Base-by-base conservation (phyloP, 2,329 filamentous ascomycete species). In the Aspergillus udagawae region DNA sequence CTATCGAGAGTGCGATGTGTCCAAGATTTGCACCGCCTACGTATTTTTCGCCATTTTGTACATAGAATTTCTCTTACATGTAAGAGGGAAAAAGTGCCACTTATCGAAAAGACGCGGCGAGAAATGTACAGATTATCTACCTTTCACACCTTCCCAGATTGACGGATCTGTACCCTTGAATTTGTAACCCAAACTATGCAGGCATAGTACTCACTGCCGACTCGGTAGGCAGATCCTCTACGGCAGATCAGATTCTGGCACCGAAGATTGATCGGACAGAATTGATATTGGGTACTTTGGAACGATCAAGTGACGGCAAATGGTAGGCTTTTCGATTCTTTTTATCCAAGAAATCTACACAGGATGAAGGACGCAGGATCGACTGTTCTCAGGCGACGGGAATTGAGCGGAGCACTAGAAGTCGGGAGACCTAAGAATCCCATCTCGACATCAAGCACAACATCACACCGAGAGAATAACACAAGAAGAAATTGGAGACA, bases 401-500 rank as follows among this genome's bases (percentile, higher is more conserved):
- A 27, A 25, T 14, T 25, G 44, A 47, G n/a, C 21, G 20, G 49
- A 55, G 53, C 55, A 57, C 42, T 32, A 41, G 56, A 56, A 53
- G 54, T 49, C 52, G 49, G 53, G 48, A 38, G 47, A 50, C 51
- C 32, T 17, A 14, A n/a, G 51, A 20, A 41, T 50, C 41, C 42
- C 42, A 8, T 45, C 49, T 14, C 44, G 23, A 53, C 55, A 56
- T 42, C 17, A 55, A 55, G 44, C 48, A 45, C 54, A 38, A 23
- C 55, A 49, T 25, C 44, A 49, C 52, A 55, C 49, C 48, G 41
- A 52, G 54, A 41, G 54, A 56, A 55, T 47, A 53, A 61, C 54
- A 56, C 47, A 49, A 54, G 51, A 51, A 53, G 56, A 49, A 56
- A 59, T 20, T 32, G 51, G 49, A 45, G 42, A 44, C 41, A 12